Conservation (phyloP, 805 yeast species). For the Schwanniomyces pseudopolymorphus region DNA sequence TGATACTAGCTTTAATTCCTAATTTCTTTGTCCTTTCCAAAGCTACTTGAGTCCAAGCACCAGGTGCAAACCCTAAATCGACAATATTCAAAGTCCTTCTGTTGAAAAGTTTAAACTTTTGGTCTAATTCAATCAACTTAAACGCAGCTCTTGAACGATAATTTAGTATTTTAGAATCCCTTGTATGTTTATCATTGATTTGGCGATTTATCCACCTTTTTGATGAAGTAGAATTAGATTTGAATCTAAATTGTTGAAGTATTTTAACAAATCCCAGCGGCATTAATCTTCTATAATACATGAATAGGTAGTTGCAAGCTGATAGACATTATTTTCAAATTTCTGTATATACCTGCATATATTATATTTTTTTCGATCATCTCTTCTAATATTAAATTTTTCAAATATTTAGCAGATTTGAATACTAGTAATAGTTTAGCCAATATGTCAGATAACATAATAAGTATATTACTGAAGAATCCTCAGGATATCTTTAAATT, state of each 20-base stretch:
- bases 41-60: constrained; percentile 92
- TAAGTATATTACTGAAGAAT: constrained; percentile 17
- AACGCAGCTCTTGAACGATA: constrained; percentile 88
- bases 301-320: background rate
- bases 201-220: constrained; percentile 77
- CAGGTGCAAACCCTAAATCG: constrained; percentile 92
- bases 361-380: constrained; percentile 2
- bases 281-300: too few species aligned
- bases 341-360: constrained; percentile 2
- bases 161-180: constrained; percentile 62
- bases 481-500: constrained; percentile 26
- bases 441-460: constrained; percentile 19
- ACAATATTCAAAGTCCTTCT: constrained; percentile 59
- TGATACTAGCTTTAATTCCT: constrained; percentile 48
- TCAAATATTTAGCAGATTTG: background rate
- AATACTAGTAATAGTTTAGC: background rate
- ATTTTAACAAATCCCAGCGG: background rate
- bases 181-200: constrained; percentile 59
- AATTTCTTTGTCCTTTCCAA: constrained; percentile 40
- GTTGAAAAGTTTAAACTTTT: constrained; percentile 57
- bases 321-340: background rate
- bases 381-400: constrained; percentile 6
- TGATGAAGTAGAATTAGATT: constrained; percentile 48
- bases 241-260: constrained; percentile 1
- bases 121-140: constrained; percentile 75